Evolutionary conservation across 371 early-diverging fungal genomes (phyloP).

Genomic region (Mucor circinelloides): DNA sequence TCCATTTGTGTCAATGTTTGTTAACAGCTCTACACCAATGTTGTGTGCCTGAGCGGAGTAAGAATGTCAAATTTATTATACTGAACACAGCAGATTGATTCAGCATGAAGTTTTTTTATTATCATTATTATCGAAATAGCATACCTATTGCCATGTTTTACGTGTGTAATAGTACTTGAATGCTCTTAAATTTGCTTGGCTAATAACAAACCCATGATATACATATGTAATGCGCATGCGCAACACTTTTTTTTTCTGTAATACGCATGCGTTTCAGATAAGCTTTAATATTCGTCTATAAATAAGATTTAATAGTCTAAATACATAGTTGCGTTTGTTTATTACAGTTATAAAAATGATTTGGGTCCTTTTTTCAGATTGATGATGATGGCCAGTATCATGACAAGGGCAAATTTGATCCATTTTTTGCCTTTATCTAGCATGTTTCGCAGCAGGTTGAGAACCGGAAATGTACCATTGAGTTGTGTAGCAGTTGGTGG

Average conservation of each 20-base stretch:
- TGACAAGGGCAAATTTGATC: conserved; percentile 15
- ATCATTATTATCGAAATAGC: too few species aligned
- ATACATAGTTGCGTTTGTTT: background rate
- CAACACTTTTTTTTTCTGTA: too few species aligned
- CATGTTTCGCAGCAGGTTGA: background rate
- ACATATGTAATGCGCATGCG: background rate
- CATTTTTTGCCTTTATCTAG: conserved; percentile 2
- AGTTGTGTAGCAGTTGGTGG: background rate
- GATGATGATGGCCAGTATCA: conserved; percentile 20
- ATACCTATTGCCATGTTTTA: too few species aligned
- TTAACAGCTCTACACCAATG: too few species aligned
- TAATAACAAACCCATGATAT: too few species aligned
- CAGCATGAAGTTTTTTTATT: too few species aligned
- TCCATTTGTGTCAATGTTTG: too few species aligned
- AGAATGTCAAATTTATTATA: background rate
- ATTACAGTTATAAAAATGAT: background rate
- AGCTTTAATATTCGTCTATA: background rate
- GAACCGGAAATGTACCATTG: background rate
- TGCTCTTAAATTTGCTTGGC: too few species aligned
- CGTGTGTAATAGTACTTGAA: too few species aligned
- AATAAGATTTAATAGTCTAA: background rate
- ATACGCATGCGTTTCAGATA: background rate
- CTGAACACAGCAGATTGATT: too few species aligned
- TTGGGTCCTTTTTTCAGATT: conserved; percentile 8
- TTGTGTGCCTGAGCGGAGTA: background rate